Evolutionary conservation across 345 rosid species (phyloP), one percentile per base, ranked within the genome.

Genomic region (Linum usitatissimum): DNA sequence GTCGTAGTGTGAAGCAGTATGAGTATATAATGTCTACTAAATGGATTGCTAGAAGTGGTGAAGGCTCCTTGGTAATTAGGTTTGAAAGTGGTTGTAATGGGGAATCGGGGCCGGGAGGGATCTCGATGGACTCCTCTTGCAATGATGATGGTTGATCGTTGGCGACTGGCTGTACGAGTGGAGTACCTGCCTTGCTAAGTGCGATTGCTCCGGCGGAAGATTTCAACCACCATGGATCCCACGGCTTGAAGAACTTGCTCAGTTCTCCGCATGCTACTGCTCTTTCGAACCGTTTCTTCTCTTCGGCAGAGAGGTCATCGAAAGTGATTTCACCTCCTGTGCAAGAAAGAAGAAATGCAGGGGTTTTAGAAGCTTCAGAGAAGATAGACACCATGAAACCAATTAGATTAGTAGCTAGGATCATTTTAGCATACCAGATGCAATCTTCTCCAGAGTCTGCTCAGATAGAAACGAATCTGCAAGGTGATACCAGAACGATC

Each of bases 221-320:
- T 48, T 68, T 78, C 64, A 86, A 67, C 99, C 99, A 93, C 97
- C 99, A 93, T 49, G 99, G 99, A 30, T 84, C 91, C 99, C 99
- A 90, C 10, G 96, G 94, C 67, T 86, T 72, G 42, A 90, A 87
- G 87, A 87, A 73, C 77, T 75, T 93, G 69, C 99, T 83, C 68
- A 93, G 74, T 76, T 87, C 94, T 19, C 99, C 97, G 57, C 90
- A 90, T 61, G 84, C 92, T 71, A 93, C 63, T 0, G 97, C 92
- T 78, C 91, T 86, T 71, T 74, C 88, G 65, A 93, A 90, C 53
- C 67, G 77, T 76, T 82, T 93, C 81, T 76, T 84, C 81, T 82
- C 97, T 66, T 87, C 88, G 58, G 66, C 68, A 66, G 88, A 80
- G 42, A 93, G 73, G 68, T 93, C 94, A 58, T 93, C 81, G 38